These are phyloP conservation scores for Forsythia viridissima DNA, from an alignment of 257 asterid genomes.

Conservation along the genomic window DNA sequence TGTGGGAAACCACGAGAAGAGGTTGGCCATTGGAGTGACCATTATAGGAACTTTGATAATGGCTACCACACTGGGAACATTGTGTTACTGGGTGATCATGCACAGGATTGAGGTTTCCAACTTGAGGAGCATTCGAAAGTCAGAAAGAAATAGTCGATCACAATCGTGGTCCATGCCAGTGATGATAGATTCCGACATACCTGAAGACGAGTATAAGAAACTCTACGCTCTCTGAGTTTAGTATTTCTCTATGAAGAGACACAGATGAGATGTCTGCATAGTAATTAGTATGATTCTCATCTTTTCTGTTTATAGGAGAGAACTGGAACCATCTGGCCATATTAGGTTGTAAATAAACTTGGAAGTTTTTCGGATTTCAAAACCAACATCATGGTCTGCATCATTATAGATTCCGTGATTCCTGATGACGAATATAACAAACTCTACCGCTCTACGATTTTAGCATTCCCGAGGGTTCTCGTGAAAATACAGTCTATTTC, in stretches of 20 bases:
- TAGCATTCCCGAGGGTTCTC: no score
- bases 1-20: conserved; percentile 55
- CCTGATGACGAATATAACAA: neutral
- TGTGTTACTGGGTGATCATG: conserved; percentile 73
- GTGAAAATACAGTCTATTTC: no score
- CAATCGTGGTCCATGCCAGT: conserved; percentile 53
- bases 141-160: conserved; percentile 52
- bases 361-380: conserved; percentile 12
- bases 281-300: neutral
- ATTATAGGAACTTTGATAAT: conserved; percentile 60
- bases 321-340: conserved; percentile 9
- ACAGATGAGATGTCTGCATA: neutral
- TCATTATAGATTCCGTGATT: neutral
- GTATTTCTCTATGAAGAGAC: neutral
- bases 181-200: conserved; percentile 50
- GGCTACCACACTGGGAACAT: conserved; percentile 63
- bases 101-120: conserved; percentile 72
- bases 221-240: conserved; percentile 60
- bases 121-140: conserved; percentile 51
- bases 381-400: neutral
- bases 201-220: conserved; percentile 53
- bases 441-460: no score
- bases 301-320: conserved; percentile 16
- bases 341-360: conserved; percentile 22
- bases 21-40: conserved; percentile 67